Base-by-base conservation (phyloP, 192 early-diverging fungal genomes). In the Linnemannia exigua region DNA sequence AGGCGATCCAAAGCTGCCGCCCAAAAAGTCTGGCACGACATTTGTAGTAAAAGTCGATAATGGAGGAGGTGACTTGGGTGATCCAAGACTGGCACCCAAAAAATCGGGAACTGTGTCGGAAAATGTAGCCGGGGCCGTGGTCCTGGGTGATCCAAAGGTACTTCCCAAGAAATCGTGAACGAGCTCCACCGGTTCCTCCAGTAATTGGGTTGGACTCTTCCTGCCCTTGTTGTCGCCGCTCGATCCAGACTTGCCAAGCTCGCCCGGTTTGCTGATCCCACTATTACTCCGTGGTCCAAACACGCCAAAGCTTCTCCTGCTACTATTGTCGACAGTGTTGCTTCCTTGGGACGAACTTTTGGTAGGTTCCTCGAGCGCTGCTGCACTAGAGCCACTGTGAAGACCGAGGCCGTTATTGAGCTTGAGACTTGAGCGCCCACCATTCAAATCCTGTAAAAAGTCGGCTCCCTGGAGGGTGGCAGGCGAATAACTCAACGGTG, bases 81-180 rank as follows among this genome's bases (percentile, higher is more conserved):
- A 52, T 37, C 38, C 22, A 25, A 41, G 38, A 22, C 73, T 46
- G 44, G 28, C 75, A 6, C 28, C 46, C 5, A 46, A 19, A 37
- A 48, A 67, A 11, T 37, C 38, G 19, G 63, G 37, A 31, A 38
- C 14, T 19, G n/a, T 5, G 1, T 63, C 33, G 25, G 50, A 51
- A 28, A 50, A 51, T 25, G 76, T 31, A 22, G 31, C 33, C 22
- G 44, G n/a, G 4, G 71, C 9, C 44, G 36, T 16, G 1, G 46
- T n/a, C 22, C 7, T 63, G 22, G 78, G 48, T 38, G 19, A 22
- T 36, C 38, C 54, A 67, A 82, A 76, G 5, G 54, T 68, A 19
- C 70, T 61, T 4, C 80, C 75, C 28, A 82, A 47, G 28, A 82
- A 82, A 47, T 82, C 80, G 19, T 70, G 80, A 20, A 76, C 46